These are phyloP conservation scores for Hansenula lynferdii DNA, from an alignment of 1,139 yeast species.

Conservation along the genomic window DNA sequence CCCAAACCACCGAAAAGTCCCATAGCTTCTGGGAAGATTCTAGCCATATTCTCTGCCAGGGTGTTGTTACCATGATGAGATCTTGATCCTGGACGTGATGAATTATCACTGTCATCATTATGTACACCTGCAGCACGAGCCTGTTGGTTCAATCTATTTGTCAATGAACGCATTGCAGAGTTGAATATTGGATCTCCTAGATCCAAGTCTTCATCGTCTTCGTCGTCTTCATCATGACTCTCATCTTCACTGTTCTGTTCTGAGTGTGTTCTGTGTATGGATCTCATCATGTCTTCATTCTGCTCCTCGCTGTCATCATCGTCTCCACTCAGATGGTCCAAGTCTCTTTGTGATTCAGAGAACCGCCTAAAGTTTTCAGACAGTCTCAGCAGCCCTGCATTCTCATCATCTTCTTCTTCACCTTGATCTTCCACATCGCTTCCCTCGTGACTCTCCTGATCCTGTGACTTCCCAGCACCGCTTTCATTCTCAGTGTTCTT, in stretches of 20 bases:
- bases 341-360: constrained; percentile 13
- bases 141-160: constrained; percentile 8
- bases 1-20: constrained; percentile 35
- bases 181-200: constrained; percentile 5
- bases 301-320: constrained; percentile 23
- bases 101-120: no score
- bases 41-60: constrained; percentile 23
- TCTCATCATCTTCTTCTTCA: constrained; percentile 24
- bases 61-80: constrained; percentile 6
- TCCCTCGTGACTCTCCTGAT: background rate
- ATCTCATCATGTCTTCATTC: constrained; percentile 21
- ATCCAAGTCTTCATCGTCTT: constrained; percentile 20
- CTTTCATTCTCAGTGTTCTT: background rate
- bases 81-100: background rate
- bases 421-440: constrained; percentile 16
- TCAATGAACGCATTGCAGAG: constrained; percentile 18
- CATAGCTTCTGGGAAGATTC: constrained; percentile 31
- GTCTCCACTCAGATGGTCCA: constrained; percentile 17
- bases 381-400: constrained; percentile 15
- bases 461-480: no score
- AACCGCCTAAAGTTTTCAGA: constrained; percentile 19
- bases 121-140: background rate
- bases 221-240: constrained; percentile 22
- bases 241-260: constrained; percentile 21
- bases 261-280: constrained; percentile 19